Base-by-base conservation (phyloP, 2,329 filamentous ascomycete species). In the Talaromyces sp. region DNA sequence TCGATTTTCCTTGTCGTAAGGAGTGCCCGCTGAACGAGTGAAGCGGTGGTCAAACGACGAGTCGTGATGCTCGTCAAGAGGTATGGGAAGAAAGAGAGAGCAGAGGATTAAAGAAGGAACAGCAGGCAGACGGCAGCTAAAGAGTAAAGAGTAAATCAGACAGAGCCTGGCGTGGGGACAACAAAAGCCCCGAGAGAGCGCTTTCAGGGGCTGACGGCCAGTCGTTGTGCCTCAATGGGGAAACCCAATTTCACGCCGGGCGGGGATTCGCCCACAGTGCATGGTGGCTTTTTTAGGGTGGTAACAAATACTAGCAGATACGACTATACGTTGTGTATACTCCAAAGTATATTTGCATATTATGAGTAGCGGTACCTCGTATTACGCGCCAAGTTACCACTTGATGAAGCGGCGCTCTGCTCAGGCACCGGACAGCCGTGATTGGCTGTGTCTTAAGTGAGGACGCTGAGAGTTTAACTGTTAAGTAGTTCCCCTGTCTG, bases 1-100 rank as follows among this genome's bases (percentile, higher is more conserved):
- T 45, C 24, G 35, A 22, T 22, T 45, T 47, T 49, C 54, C 64
- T 57, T 62, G 41, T 37, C 59, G 62, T 66, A 70, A 90, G 81
- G 88, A 91, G 83, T 88, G 89, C 86, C 90, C 90, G 90, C 90
- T 93, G 82, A 93, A 92, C 79, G 91, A 74, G 77, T 79, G 72
- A 77, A 74, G 74, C 74, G 75, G 72, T 77, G 67, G 69, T 72
- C 59, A 66, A 62, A 57, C 49, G 56, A 65, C 37, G 57, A 56
- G 33, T 66, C 50, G 59, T 66, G 59, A 62, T 62, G 59, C 63
- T 43, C 61, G 50, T 57, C 67, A 69, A 66, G 56, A 63, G 63
- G 68, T 41, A 45, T 57, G 45, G 39, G 57, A 62, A 62, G 41
- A 47, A 63, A 60, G 37, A 60, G 27, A 41, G 47, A 63, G 41